Conservation (phyloP, 306 rosid genomes). For the Potentilla sterilis region DNA sequence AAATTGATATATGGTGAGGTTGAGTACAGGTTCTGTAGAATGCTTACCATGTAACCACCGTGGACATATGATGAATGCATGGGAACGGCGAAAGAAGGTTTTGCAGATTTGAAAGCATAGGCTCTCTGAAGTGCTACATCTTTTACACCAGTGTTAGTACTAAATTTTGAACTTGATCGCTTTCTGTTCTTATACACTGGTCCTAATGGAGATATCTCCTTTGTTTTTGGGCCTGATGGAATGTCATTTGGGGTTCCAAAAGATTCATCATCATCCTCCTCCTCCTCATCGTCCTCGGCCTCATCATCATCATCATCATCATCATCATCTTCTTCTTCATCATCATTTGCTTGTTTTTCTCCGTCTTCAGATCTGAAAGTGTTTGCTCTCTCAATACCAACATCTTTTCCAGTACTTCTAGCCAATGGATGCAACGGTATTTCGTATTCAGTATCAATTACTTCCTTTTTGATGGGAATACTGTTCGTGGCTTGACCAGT, state of each 20-base stretch:
- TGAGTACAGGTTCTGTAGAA: not conserved
- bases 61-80: conserved; percentile 12
- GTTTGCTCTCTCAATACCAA: not conserved
- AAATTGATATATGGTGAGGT: not conserved
- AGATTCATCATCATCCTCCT: not conserved
- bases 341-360: not conserved
- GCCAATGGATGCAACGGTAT: not conserved
- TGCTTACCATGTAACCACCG: not conserved
- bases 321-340: too few species aligned
- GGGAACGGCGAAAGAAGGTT: conserved; percentile 1
- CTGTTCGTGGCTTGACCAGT: not conserved
- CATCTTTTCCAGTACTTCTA: not conserved
- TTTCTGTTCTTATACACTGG: not conserved
- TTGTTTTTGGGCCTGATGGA: not conserved
- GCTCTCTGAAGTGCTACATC: not conserved
- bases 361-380: not conserved
- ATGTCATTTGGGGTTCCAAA: not conserved
- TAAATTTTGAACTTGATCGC: not conserved
- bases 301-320: not conserved
- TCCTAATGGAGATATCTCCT: not conserved
- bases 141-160: not conserved
- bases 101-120: not conserved
- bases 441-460: not conserved
- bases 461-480: not conserved
- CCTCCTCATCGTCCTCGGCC: not conserved